Evolutionary conservation across 2,329 filamentous ascomycete genomes (phyloP), one percentile per base, ranked within the genome.

Genomic region (Penicillium sp.): DNA sequence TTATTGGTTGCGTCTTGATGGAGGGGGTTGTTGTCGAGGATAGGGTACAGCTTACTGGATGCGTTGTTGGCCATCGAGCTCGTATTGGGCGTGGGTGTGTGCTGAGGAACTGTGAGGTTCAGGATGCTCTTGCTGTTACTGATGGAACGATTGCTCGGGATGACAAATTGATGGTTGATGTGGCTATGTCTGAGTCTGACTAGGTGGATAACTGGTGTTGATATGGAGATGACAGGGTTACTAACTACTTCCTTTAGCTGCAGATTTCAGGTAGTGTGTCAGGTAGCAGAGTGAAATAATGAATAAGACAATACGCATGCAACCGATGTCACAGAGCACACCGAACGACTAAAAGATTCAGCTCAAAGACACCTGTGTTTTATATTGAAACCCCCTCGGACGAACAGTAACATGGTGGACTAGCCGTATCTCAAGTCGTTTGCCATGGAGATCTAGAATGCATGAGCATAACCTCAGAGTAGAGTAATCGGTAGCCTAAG

Each of bases 1-100:
- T 49, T n/a, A 12, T 22, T 27, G 39, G 46, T 11, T 49, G 39
- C 3, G 46, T 49, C 13, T 2, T 49, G 16, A 49, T 49, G 46
- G 46, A 49, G 2, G 39, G 39, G 0, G 46, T 22, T 2, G 33
- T 49, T 6, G 25, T 49, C 7, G 46, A 49, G 18, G 7, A n/a
- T 3, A 36, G 33, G 6, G 46, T 27, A 19, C n/a, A 37, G 5
- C 10, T 49, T 18, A 49, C 25, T 4, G 39, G 46, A 0, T 49
- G 46, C 13, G 33, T 49, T n/a, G 33, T 49, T 18, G 42, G 42
- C 14, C 42, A 19, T 9, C 33, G 34, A 10, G 42, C 33, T 18
- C 42, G 7, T 11, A 39, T 45, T 22, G 42, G 42, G n/a, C 27
- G 13, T 7, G 33, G 22, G 22, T 38, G 25, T n/a, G 42, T 39